Evolutionary conservation across 2,329 filamentous ascomycete genomes (phyloP).

Genomic region (Davidsoniella neocaledoniae): DNA sequence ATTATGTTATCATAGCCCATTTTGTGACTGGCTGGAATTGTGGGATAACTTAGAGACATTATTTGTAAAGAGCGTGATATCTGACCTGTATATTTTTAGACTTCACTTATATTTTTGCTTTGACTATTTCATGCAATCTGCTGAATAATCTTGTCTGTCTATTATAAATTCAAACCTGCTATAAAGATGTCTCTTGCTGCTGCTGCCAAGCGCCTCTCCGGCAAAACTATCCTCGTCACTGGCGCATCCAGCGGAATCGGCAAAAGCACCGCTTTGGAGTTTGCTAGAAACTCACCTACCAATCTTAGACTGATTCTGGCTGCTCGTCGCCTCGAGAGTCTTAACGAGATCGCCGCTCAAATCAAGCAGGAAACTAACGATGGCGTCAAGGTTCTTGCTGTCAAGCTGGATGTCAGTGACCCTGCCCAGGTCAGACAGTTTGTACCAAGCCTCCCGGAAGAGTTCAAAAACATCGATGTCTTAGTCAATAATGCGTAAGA

Average conservation of each 20-base stretch:
- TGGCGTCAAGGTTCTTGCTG: constrained; percentile 66
- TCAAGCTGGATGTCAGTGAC: constrained; percentile 77
- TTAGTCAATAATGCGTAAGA: constrained; percentile 91
- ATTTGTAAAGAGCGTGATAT: too few relatives aligned
- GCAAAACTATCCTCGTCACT: constrained; percentile 85
- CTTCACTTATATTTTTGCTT: too few relatives aligned
- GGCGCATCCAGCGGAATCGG: constrained; percentile 92
- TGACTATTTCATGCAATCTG: not conserved
- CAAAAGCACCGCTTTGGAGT: constrained; percentile 68
- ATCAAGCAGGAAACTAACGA: constrained; percentile 61
- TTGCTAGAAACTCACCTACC: constrained; percentile 67
- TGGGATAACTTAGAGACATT: too few relatives aligned
- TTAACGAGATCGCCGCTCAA: constrained; percentile 59
- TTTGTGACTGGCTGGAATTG: too few relatives aligned
- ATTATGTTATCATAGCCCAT: too few relatives aligned
- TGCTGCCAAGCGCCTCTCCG: constrained; percentile 66
- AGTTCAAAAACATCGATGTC: constrained; percentile 72
- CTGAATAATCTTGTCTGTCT: not conserved
- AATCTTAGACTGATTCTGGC: constrained; percentile 74
- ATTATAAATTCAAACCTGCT: not conserved
- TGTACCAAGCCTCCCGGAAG: constrained; percentile 55
- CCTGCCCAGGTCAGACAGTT: constrained; percentile 57
- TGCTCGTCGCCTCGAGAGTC: constrained; percentile 64
- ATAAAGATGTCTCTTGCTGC: constrained; percentile 40
- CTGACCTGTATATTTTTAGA: too few relatives aligned